Evolutionary conservation across 2,329 filamentous ascomycete genomes (phyloP).

Genomic region (Aspergillus spinulosporus): DNA sequence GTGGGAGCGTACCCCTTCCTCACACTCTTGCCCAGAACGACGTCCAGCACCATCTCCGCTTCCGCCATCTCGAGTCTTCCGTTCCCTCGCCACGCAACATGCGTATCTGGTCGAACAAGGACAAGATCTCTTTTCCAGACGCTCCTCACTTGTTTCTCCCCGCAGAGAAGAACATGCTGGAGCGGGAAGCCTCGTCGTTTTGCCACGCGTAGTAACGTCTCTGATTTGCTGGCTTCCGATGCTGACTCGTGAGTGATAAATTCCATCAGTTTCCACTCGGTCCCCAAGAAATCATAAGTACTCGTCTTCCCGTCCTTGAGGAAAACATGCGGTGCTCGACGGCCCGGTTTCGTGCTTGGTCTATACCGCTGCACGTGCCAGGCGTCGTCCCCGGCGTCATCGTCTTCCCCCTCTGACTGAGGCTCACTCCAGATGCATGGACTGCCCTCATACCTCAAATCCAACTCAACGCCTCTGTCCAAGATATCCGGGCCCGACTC

Average conservation of each 20-base stretch:
- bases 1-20: not conserved
- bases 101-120: constrained; percentile 9
- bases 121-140: constrained; percentile 7
- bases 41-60: not conserved
- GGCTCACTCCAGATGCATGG: constrained; percentile 19
- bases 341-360: constrained; percentile 34
- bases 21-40: not conserved
- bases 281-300: constrained; percentile 31
- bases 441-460: constrained; percentile 23
- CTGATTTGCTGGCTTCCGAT: not conserved
- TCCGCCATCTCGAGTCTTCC: not conserved
- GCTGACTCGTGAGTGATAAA: constrained; percentile 11
- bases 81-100: constrained; percentile 10
- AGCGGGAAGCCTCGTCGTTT: not conserved
- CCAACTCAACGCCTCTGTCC: constrained; percentile 26
- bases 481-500: constrained; percentile 17
- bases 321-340: constrained; percentile 34
- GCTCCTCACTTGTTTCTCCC: not conserved
- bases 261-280: constrained; percentile 24
- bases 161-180: not conserved
- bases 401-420: not conserved
- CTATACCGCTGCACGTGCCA: constrained; percentile 19
- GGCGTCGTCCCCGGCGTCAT: not conserved
- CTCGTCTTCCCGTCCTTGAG: constrained; percentile 29
- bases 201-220: not conserved